Conservation (phyloP, 2,329 filamentous ascomycete genomes). For the Aspergillus ochraceoroseus region DNA sequence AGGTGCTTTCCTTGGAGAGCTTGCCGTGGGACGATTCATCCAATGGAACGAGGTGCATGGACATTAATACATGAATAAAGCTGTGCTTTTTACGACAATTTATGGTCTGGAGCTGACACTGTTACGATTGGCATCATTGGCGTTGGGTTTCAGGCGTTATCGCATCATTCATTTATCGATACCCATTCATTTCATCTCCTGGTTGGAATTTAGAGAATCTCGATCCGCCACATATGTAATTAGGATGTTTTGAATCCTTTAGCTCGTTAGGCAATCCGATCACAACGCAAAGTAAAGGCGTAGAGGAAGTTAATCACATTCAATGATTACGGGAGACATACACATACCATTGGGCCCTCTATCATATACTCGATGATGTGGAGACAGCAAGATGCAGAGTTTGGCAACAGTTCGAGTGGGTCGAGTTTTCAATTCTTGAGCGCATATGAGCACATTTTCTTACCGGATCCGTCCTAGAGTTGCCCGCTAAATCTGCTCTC, state of each 20-base stretch:
- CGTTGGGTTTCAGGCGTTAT: neutral
- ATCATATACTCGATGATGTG: too few relatives aligned
- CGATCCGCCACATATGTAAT: too few relatives aligned
- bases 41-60: constrained; percentile 32
- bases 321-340: too few relatives aligned
- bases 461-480: constrained; percentile 16
- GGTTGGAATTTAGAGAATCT: too few relatives aligned
- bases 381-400: too few relatives aligned
- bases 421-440: too few relatives aligned
- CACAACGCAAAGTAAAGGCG: too few relatives aligned
- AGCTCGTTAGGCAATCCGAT: too few relatives aligned
- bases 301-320: too few relatives aligned
- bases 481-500: neutral
- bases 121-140: neutral
- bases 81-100: neutral
- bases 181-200: neutral
- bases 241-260: too few relatives aligned
- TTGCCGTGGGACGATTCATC: constrained; percentile 69
- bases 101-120: neutral
- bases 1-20: constrained; percentile 78
- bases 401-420: too few relatives aligned
- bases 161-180: neutral
- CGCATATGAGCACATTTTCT: constrained; percentile 32
- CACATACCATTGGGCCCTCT: too few relatives aligned
- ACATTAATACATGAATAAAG: constrained; percentile 18